Percentiles rank a stretch among this genome's conserved stretches.
These are phyloP conservation scores for Camellia japonica DNA, from an alignment of 148 eudicot genomes.

Conservation along the genomic window DNA sequence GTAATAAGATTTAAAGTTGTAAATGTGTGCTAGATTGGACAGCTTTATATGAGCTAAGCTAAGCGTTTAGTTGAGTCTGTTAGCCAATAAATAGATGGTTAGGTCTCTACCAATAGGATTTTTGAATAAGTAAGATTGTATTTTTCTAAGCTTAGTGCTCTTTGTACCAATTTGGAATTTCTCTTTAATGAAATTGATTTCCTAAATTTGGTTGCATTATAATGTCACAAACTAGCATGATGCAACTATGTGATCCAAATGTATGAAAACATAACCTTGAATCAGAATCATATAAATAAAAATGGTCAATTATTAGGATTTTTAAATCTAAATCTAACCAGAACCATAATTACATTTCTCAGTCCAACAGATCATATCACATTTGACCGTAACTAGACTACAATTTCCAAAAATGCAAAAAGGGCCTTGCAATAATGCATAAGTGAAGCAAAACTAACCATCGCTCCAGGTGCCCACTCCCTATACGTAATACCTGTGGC, in stretches of 20 bases:
- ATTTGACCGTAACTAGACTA: neutral
- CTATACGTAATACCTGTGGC: conserved; percentile 83
- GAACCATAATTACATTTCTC: neutral
- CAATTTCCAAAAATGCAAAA: neutral
- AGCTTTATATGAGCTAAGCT: too few species aligned
- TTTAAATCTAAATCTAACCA: neutral
- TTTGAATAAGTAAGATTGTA: too few species aligned
- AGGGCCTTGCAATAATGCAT: neutral
- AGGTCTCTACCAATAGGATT: too few species aligned
- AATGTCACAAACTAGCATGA: neutral
- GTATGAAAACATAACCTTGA: neutral
- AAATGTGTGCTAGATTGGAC: too few species aligned
- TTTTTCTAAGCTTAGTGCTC: too few species aligned
- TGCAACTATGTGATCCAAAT: neutral
- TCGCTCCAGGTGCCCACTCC: conserved; percentile 99
- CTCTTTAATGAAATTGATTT: too few species aligned
- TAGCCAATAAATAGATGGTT: too few species aligned
- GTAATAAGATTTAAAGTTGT: too few species aligned
- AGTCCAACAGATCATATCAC: neutral
- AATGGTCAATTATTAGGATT: neutral
- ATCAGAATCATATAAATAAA: neutral
- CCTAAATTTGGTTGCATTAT: too few species aligned
- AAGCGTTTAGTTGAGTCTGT: too few species aligned
- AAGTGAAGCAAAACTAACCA: conserved; percentile 49
- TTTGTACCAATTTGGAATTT: too few species aligned